Evolutionary conservation across 345 rosid genomes (phyloP).

Genomic region (Eucalyptus polybractea): DNA sequence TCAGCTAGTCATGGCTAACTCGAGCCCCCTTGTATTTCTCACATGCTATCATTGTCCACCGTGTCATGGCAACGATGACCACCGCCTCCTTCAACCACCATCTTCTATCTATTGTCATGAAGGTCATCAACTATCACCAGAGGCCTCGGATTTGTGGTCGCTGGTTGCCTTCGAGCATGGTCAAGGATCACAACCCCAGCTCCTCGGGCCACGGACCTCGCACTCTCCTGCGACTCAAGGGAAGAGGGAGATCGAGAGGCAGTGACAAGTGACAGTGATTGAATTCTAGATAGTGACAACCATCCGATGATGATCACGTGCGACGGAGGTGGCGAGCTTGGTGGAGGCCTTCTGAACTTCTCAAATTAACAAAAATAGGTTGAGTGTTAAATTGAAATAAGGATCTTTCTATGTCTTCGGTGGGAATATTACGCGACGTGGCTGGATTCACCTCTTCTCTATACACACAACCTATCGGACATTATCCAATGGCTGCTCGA

Average conservation of each 20-base stretch:
- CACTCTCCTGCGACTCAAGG: neutral
- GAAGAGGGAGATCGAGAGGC: neutral
- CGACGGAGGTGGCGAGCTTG: neutral
- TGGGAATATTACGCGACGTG: neutral
- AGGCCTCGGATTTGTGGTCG: neutral
- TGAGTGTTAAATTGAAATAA: neutral
- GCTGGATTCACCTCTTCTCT: neutral
- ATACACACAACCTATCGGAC: neutral
- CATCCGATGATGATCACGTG: neutral
- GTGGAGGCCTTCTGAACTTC: neutral
- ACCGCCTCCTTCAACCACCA: neutral
- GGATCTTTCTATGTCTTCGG: neutral
- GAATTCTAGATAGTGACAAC: neutral
- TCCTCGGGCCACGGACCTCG: neutral
- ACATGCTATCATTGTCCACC: neutral
- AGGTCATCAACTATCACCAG: neutral
- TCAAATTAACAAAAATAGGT: neutral
- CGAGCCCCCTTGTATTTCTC: neutral
- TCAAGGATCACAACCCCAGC: neutral
- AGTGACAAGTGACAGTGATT: neutral
- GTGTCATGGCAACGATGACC: neutral
- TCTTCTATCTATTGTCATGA: neutral
- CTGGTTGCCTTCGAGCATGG: neutral
- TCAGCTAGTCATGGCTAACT: neutral
- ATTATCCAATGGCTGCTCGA: neutral